phyloP scores from a whole-genome alignment of 495 filamentous ascomycete genomes.

The Penicillium chermesinum region DNA sequence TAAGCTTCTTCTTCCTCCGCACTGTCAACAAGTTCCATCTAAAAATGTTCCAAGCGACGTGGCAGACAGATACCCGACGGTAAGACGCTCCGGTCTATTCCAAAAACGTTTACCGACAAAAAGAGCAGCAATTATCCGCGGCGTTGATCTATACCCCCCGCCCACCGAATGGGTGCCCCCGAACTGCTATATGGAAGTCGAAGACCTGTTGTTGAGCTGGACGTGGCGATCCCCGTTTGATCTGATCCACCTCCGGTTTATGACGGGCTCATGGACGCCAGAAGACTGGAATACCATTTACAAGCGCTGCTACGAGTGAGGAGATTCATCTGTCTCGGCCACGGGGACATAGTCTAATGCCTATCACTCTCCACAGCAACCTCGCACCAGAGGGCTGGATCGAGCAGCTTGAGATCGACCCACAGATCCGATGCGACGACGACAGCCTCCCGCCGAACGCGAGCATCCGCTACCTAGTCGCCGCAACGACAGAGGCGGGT shows the following conservation, averaged over 20 bases:
- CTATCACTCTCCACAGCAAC: not conserved
- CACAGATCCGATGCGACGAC: conserved; percentile 36
- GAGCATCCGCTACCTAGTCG: conserved; percentile 7
- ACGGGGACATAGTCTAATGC: not conserved
- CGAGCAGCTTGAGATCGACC: conserved; percentile 47
- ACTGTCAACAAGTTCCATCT: not conserved
- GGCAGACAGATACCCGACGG: conserved; percentile 1
- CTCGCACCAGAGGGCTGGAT: conserved; percentile 42
- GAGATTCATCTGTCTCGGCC: not conserved
- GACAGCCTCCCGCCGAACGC: conserved; percentile 23
- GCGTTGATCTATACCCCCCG: conserved; percentile 12
- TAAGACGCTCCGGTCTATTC: not conserved
- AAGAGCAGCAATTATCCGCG: conserved; percentile 5
- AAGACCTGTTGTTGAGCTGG: conserved; percentile 21
- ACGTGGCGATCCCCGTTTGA: conserved; percentile 19
- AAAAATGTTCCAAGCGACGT: not conserved
- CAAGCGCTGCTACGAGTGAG: conserved; percentile 15
- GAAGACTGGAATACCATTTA: conserved; percentile 20
- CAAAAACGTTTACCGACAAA: not conserved
- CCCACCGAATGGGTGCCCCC: conserved; percentile 19
- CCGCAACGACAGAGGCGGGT: not conserved
- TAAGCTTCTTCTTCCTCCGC: not conserved
- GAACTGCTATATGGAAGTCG: conserved; percentile 23
- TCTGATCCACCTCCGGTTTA: conserved; percentile 18
- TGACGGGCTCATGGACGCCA: conserved; percentile 9